Evolutionary conservation across 1,139 yeast genomes (phyloP), one percentile per base, ranked within the genome.

Genomic region (Hanseniaspora sp.): DNA sequence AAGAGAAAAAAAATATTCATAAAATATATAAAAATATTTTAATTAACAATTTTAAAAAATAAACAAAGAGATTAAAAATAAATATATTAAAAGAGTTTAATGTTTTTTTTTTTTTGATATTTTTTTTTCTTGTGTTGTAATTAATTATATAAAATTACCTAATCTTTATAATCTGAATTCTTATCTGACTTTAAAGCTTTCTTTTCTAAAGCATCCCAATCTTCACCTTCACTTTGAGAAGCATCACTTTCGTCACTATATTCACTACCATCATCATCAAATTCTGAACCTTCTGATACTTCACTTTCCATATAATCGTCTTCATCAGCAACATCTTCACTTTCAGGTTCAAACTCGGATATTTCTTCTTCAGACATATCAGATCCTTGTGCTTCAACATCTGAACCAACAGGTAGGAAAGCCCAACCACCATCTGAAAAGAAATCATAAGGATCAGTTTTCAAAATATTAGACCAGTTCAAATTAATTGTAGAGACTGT

Each of bases 371-470:
- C 69, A 43, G 74, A 78, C 54, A 79, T 85, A 56, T 69, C 69
- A 55, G 77, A 82, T 53, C 77, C 79, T 40, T 77, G 83, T 53
- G 75, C 80, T 59, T 78, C 85, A 44, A 79, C 79, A 55, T 79
- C 83, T 11, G 83, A 82, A 44, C 76, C 79, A 34, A 83, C 83
- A 28, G 87, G 83, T 67, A 92, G 78, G 78, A 92, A 87, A 43
- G 81, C 78, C 99, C 99, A 92, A 55, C 98, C 97, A 54, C 98
- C 98, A 64, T 85, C 92, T 43, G 80, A 75, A 69, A 90, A 92
- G 71, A 92, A 92, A 66, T 87, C 95, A 67, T 87, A 87, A 17
- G 98, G 97, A 68, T 92, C 97, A 0, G 96, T 88, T 71, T 88
- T 90, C 96, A 94, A 92, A 67, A 92, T 90, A 40, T 90, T 83